Evolutionary conservation across 805 yeast species (phyloP).

Genomic region (Wickerhamiella shivajii): DNA sequence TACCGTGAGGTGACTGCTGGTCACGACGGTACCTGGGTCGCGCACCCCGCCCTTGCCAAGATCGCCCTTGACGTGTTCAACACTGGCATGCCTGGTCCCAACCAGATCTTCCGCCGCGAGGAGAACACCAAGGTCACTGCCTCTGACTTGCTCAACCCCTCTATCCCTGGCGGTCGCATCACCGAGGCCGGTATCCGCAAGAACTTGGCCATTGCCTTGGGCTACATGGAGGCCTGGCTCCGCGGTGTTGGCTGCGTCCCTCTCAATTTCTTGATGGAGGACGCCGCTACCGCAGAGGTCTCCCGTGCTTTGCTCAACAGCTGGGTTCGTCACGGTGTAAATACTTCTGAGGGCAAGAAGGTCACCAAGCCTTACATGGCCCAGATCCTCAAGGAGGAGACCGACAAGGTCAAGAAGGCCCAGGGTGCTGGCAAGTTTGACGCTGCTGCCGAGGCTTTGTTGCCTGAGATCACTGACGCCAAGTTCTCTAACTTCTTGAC

Average conservation of each 20-base stretch:
- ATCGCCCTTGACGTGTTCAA: constrained; percentile 55
- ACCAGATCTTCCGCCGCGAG: constrained; percentile 44
- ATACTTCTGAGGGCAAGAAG: constrained; percentile 39
- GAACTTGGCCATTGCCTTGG: constrained; percentile 48
- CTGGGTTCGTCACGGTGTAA: constrained; percentile 54
- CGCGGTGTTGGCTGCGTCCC: constrained; percentile 61
- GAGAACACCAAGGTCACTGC: constrained; percentile 39
- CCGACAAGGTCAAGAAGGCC: constrained; percentile 33
- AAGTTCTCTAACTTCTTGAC: constrained; percentile 53
- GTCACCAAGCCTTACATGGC: constrained; percentile 39
- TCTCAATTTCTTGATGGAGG: constrained; percentile 62
- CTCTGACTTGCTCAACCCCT: constrained; percentile 46
- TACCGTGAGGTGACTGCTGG: constrained; percentile 53
- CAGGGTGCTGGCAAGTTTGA: constrained; percentile 37
- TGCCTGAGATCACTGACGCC: constrained; percentile 51
- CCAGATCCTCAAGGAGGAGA: constrained; percentile 41
- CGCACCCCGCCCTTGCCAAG: constrained; percentile 57
- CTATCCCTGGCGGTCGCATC: constrained; percentile 41
- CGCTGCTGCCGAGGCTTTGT: constrained; percentile 41
- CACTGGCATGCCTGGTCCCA: constrained; percentile 62
- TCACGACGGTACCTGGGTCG: constrained; percentile 68
- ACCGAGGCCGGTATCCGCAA: constrained; percentile 54
- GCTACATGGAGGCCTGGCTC: constrained; percentile 64
- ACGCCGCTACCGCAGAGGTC: constrained; percentile 70
- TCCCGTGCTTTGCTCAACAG: constrained; percentile 59